Percentiles rank a stretch among this genome's conserved stretches.
These are phyloP conservation scores for thale cress (Arabidopsis thaliana) DNA, from an alignment of 345 rosid genomes.

Conservation along the genomic window TAIR10.1 NC_003074.8:6067501-6068000, in stretches of 20 bases:
- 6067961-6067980: too few relatives aligned
- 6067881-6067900: slow-evolving; percentile 9
- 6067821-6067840: slow-evolving; percentile 24
- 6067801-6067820: background rate
- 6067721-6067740: slow-evolving; percentile 20
- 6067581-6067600: slow-evolving; percentile 9
- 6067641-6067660: background rate
- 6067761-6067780: slow-evolving; percentile 24
- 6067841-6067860: background rate
- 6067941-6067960: too few relatives aligned
- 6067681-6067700: background rate
- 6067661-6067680: slow-evolving; percentile 16
- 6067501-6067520: slow-evolving; percentile 6
- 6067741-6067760: background rate
- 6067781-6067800: slow-evolving; percentile 4
- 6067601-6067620: slow-evolving; percentile 2
- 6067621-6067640: slow-evolving; percentile 25
- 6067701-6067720: too few relatives aligned
- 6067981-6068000: too few relatives aligned
- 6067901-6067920: slow-evolving; percentile 13
- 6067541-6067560: background rate
- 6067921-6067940: too few relatives aligned
- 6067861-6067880: background rate
- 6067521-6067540: background rate
- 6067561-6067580: slow-evolving; percentile 7